phyloP scores from a whole-genome alignment of 371 early-diverging fungal genomes.

The Rhizopus arrhizus region DNA sequence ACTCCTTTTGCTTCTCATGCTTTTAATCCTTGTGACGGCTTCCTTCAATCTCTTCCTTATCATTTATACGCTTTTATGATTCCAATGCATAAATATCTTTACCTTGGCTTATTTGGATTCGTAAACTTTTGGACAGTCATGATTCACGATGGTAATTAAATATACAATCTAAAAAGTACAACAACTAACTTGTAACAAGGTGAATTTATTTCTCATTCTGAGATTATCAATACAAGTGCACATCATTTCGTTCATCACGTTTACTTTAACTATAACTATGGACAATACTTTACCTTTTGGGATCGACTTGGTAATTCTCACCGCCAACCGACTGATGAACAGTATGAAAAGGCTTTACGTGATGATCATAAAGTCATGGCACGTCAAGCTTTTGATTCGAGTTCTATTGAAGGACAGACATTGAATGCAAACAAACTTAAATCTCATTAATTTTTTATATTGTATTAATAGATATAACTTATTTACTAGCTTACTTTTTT shows the following conservation, averaged over 20 bases:
- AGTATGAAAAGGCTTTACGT: slow-evolving; percentile 63
- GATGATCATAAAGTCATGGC: slow-evolving; percentile 67
- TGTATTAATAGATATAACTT: too few relatives aligned
- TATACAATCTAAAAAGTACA: neutral
- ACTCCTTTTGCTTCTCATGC: slow-evolving; percentile 96
- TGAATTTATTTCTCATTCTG: slow-evolving; percentile 61
- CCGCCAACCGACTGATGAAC: slow-evolving; percentile 70
- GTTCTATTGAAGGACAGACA: slow-evolving; percentile 48
- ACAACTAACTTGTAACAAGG: slow-evolving; percentile 34
- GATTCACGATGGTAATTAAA: slow-evolving; percentile 90
- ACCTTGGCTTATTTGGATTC: slow-evolving; percentile 82
- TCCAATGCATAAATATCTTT: slow-evolving; percentile 89
- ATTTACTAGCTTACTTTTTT: too few relatives aligned
- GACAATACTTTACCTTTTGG: slow-evolving; percentile 94
- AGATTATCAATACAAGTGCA: slow-evolving; percentile 82
- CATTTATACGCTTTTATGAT: slow-evolving; percentile 86
- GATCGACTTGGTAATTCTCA: slow-evolving; percentile 77
- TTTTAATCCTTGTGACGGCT: slow-evolving; percentile 94
- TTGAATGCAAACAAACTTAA: neutral
- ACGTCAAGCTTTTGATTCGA: slow-evolving; percentile 71
- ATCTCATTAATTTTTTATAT: too few relatives aligned
- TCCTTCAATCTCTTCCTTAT: slow-evolving; percentile 92
- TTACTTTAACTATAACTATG: slow-evolving; percentile 98
- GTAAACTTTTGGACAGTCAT: slow-evolving; percentile 95
- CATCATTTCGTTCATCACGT: slow-evolving; percentile 96